A percentile compares a stretch with the other conserved stretches of the same genome.
phyloP scores from a whole-genome alignment of 2,329 filamentous ascomycete species.

The Eutypa lata region DNA sequence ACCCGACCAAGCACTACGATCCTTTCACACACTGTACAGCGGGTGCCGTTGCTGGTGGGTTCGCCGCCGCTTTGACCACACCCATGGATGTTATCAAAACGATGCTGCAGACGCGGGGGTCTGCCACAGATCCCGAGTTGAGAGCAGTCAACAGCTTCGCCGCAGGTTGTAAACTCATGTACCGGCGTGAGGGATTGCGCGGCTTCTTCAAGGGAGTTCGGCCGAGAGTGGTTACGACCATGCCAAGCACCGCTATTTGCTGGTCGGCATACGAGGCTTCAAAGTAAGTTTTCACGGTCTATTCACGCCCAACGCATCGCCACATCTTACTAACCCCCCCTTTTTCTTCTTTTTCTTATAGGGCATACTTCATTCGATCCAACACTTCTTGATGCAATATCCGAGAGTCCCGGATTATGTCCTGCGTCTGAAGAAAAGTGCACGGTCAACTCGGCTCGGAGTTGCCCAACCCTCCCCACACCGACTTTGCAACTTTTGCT shows the following conservation, averaged over 20 bases:
- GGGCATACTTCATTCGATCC: slow-evolving; percentile 31
- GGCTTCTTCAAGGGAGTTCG: slow-evolving; percentile 94
- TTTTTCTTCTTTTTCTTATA: slow-evolving; percentile 6
- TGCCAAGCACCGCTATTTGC: slow-evolving; percentile 99
- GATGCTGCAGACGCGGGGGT: slow-evolving; percentile 88
- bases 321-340: not conserved
- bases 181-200: slow-evolving; percentile 74
- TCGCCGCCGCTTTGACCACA: slow-evolving; percentile 90
- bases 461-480: not conserved
- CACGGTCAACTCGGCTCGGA: not conserved
- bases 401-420: not conserved
- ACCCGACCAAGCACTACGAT: slow-evolving; percentile 81
- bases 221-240: slow-evolving; percentile 89
- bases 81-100: slow-evolving; percentile 99
- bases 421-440: not conserved
- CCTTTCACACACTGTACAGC: slow-evolving; percentile 91
- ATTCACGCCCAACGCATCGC: not conserved
- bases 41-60: slow-evolving; percentile 86
- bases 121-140: slow-evolving; percentile 75
- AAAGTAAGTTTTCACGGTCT: slow-evolving; percentile 48
- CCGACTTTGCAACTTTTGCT: not conserved
- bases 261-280: slow-evolving; percentile 78
- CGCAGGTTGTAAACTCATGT: slow-evolving; percentile 77
- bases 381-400: slow-evolving; percentile 23
- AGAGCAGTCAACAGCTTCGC: slow-evolving; percentile 79